These are phyloP conservation scores for Globisporangium solare DNA, from an alignment of 352 stramenopile species.

Conservation along the genomic window DNA sequence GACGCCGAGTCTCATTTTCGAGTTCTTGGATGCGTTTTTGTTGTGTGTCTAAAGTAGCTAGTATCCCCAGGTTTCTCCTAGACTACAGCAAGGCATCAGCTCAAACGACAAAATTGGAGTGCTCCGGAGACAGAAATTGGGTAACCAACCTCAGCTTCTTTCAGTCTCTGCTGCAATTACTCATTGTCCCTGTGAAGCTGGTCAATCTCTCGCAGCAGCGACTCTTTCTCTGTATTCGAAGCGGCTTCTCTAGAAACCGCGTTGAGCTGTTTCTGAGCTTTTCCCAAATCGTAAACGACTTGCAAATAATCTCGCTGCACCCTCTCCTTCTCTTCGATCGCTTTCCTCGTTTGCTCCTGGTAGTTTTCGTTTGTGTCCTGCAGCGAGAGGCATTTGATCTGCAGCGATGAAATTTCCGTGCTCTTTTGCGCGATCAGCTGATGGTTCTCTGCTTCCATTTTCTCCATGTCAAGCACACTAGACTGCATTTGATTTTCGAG, in stretches of 20 bases:
- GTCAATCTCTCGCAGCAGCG: conserved; percentile 31
- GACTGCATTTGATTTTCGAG: conserved; percentile 22
- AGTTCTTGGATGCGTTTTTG: conserved; percentile 26
- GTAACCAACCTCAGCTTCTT: conserved; percentile 20
- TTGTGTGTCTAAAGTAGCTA: neutral
- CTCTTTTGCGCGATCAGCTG: conserved; percentile 25
- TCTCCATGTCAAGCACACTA: conserved; percentile 22
- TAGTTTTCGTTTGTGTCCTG: conserved; percentile 30
- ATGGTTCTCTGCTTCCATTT: conserved; percentile 15
- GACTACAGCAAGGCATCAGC: neutral
- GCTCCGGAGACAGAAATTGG: neutral
- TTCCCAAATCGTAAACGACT: conserved; percentile 41
- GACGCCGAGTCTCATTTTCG: conserved; percentile 17
- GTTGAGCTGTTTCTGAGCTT: conserved; percentile 42
- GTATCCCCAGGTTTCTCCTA: neutral
- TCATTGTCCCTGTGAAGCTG: conserved; percentile 28
- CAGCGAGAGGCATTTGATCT: conserved; percentile 22
- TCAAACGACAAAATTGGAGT: neutral
- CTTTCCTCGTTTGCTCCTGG: conserved; percentile 29
- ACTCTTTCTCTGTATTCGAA: conserved; percentile 23
- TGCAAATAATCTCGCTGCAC: conserved; percentile 46
- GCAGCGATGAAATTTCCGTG: conserved; percentile 20
- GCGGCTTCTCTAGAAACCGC: conserved; percentile 27
- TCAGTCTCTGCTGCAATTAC: conserved; percentile 22
- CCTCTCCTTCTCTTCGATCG: conserved; percentile 31